Evolutionary conservation across 495 filamentous ascomycete species (phyloP), one percentile per base, ranked within the genome.

Genomic region (Paragyromitra xinjiangensis): DNA sequence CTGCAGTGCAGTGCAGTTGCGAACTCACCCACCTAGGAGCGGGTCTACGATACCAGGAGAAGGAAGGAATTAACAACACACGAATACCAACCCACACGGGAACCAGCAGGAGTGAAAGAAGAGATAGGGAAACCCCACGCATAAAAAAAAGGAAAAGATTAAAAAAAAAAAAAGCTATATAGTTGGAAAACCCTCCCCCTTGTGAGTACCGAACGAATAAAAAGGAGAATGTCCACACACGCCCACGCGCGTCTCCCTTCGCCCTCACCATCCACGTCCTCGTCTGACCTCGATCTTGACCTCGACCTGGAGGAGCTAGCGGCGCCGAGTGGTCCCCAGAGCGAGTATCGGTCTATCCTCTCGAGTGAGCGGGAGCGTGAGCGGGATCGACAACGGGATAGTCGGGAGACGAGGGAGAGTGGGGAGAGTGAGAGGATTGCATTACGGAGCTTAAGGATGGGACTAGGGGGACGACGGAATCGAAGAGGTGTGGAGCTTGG

Each of bases 271-370:
- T 80, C 81, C 9, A 51, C 63, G 44, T 69, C 79, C 50, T 82
- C 81, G 51, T 82, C 81, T 37, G 81, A 82, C 67, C 74, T 81
- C 39, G 80, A 81, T 63, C 79, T 81, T 12, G 79, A 81, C 37
- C 78, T 81, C 55, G 79, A 69, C 39, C 80, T 82, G n/a, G 80
- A 79, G 19, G 74, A 80, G 40, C 67, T 80, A 19, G 48, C 66
- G 11, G 69, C 51, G 9, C 72, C 58, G 19, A 26, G 11, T 12
- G 9, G 51, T 34, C 16, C 29, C 6, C 40, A 40, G 16, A 37
- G 67, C 24, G 66, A 65, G 51, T 76, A 78, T 37, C 55, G 73
- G 26, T 81, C 80, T 50, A 71, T 82, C 9, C 71, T 82, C 29
- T 66, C 69, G 37, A 56, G 53, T 1, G 58, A 64, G 48, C 73